These are phyloP conservation scores for Albophoma yamanashiensis DNA, from an alignment of 2,329 filamentous ascomycete species.

Conservation along the genomic window DNA sequence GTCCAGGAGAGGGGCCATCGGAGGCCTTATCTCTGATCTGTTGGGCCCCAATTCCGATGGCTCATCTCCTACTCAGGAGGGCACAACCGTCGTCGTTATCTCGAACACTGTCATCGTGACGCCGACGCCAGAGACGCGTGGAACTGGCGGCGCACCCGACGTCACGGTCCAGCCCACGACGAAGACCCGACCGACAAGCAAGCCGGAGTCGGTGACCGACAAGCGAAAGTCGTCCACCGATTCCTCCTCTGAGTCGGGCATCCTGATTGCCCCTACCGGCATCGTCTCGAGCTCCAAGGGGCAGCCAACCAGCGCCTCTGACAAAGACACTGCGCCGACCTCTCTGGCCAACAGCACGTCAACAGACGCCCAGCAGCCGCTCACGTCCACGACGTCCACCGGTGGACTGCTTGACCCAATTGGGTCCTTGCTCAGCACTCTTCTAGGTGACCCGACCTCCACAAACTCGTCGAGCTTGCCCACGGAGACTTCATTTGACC, in stretches of 20 bases:
- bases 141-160: not conserved
- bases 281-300: constrained; percentile 7
- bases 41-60: not conserved
- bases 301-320: not conserved
- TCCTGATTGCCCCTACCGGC: constrained; percentile 17
- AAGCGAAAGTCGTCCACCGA: not conserved
- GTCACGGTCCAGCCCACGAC: not conserved
- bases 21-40: constrained; percentile 14
- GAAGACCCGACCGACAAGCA: not conserved
- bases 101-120: not conserved
- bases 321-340: not conserved
- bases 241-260: constrained; percentile 6
- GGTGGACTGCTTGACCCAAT: constrained; percentile 13
- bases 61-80: not conserved
- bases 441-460: constrained; percentile 6
- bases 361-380: not conserved
- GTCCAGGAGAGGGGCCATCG: constrained; percentile 9
- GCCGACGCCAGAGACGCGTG: not conserved
- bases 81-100: not conserved
- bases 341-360: constrained; percentile 1
- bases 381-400: not conserved
- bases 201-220: not conserved
- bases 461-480: constrained; percentile 2
- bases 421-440: constrained; percentile 8
- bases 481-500: not conserved